These are phyloP conservation scores for Candida chauliodis DNA, from an alignment of 805 yeast genomes.

Conservation along the genomic window DNA sequence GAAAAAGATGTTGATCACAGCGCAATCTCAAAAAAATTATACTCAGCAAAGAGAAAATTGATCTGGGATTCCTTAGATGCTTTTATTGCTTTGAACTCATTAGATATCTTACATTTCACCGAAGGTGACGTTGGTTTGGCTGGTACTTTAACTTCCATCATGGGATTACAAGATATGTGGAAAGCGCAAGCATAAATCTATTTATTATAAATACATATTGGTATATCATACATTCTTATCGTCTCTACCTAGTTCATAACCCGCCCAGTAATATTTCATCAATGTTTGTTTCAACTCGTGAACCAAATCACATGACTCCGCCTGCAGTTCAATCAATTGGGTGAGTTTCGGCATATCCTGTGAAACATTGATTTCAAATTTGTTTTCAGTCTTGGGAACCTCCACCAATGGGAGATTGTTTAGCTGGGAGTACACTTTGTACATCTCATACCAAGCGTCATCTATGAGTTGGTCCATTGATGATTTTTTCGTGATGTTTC, in stretches of 20 bases:
- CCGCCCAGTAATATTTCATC: constrained; percentile 33
- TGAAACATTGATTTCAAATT: background rate
- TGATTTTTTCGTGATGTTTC: too few relatives aligned
- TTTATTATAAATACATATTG: constrained; percentile 2
- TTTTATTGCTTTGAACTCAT: constrained; percentile 69
- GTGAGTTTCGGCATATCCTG: constrained; percentile 15
- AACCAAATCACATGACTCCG: constrained; percentile 14
- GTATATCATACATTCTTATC: background rate
- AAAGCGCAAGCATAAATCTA: constrained; percentile 18
- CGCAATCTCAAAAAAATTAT: constrained; percentile 41
- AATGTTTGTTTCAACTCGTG: constrained; percentile 21
- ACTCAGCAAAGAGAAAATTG: constrained; percentile 56
- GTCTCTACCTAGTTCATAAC: constrained; percentile 23
- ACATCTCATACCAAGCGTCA: constrained; percentile 1
- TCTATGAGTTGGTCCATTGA: too few relatives aligned
- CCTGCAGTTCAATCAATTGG: constrained; percentile 15
- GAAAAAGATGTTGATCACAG: constrained; percentile 28
- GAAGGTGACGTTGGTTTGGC: constrained; percentile 83
- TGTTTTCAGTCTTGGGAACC: too few relatives aligned
- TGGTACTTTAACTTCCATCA: constrained; percentile 75
- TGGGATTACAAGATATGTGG: constrained; percentile 79
- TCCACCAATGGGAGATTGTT: background rate
- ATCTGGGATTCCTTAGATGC: constrained; percentile 75
- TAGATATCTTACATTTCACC: constrained; percentile 55
- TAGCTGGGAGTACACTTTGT: background rate